Base-by-base conservation (phyloP, 768 basidiomycete species). In the Naganishia friedmannii region DNA sequence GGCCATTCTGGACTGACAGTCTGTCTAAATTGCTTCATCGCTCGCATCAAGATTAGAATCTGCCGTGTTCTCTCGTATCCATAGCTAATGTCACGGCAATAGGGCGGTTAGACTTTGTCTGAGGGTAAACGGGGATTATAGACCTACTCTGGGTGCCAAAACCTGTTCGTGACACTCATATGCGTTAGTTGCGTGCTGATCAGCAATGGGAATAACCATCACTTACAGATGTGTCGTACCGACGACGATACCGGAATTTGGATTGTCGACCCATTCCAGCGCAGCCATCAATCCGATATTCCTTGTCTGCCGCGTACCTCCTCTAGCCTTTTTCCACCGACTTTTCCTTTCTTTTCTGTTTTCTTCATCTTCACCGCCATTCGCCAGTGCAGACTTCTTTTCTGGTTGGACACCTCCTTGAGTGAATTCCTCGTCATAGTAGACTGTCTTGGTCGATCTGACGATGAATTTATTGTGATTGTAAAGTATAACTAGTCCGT, bases 71-170 rank as follows among this genome's bases (percentile, higher is more conserved):
- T 86, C 81, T 98, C 94, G 77, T 96, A 97, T 13, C 39, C 39
- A 63, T 63, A 63, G 15, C 60, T 63, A n/a, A 23, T 21, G 7
- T 26, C 19, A 6, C 23, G 15, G 12, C 39, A 63, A 42, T 15
- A 6, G 26, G 2, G 9, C 86, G 4, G 34, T 77, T 90, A 91
- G 67, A 6, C 19, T 45, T 46, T 39, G 9, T 19, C 21, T 42
- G 13, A 5, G 39, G 31, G 15, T 15, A 42, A 15, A 37, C 34
- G 15, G 42, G 34, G 75, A 46, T 19, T 26, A 17, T 34, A 3
- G 6, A 26, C n/a, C 42, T 81, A 92, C 88, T 85, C 86, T 6
- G 93, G 93, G 81, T 95, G 93, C 94, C 94, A 97, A 80, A 96
- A 97, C 31, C 81, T 80, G 68, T 29, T 71, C 48, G 17, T 66